Evolutionary conservation across 768 basidiomycete genomes (phyloP), one percentile per base, ranked within the genome.

Genomic region (Phlebiopsis flavidoalba): DNA sequence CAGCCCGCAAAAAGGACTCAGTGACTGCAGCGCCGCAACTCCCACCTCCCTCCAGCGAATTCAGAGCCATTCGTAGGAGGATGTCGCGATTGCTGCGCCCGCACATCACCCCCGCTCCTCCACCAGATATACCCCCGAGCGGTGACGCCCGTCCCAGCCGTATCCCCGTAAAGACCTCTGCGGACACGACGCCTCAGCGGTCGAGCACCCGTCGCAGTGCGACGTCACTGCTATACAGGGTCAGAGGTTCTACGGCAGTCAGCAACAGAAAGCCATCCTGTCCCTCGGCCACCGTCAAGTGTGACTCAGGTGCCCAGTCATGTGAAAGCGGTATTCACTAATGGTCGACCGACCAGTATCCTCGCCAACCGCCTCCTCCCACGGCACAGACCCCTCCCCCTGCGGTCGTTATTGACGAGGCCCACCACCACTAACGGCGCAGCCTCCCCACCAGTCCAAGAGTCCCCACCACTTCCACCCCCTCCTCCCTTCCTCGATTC

Each of bases 291-390:
- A 10, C 65, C 64, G 17, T 64, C 68, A 7, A 60, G 60, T 4
- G 62, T 70, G 36, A 63, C 74, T 3, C 66, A 65, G 14, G 70
- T 70, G 0, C 91, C 91, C 5, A 73, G 88, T 6, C 83, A 76
- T 57, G 83, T 93, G 46, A 91, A n/a, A 88, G 68, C 84, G 91
- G 8, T 93, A 88, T 69, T 91, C 92, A 1, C 78, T 94, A n/a
- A n/a, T n/a, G 19, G 82, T 87, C 19, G 91, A 94, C 66, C 85
- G 80, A 56, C 91, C 91, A 17, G 67, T 85, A 31, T 70, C 72
- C 12, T 62, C 73, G 0, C 73, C 77, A 14, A 69, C 76, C 8
- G n/a, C 75, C 77, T 8, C 55, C 63, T 2, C 55, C 57, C 6
- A 49, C 56, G 17, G 60, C 47, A 35, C 57, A 51, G 1, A 62